These are phyloP conservation scores for Cyclotella cryptica DNA, from an alignment of 108 stramenopile genomes.

Conservation along the genomic window DNA sequence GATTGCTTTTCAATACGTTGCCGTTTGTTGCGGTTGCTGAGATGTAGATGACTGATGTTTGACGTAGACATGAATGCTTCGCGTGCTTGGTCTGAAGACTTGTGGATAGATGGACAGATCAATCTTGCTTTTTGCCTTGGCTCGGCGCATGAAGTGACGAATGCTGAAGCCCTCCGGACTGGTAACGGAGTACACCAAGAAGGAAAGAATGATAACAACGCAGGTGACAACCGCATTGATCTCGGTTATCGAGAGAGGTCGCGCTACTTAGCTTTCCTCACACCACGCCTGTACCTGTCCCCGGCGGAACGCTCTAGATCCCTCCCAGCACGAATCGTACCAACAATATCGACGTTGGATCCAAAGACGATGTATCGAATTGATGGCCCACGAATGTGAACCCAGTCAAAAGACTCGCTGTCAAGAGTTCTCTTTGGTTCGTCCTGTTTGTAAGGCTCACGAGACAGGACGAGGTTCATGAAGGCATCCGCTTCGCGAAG, in stretches of 20 bases:
- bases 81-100: not conserved
- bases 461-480: conserved; percentile 74
- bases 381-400: conserved; percentile 72
- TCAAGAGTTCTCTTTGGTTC: not conserved
- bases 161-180: too few relatives aligned
- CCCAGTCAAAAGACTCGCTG: conserved; percentile 24
- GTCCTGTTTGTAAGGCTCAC: not conserved
- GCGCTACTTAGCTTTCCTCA: conserved; percentile 49
- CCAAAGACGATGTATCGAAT: conserved; percentile 87
- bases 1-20: not conserved
- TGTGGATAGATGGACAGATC: not conserved
- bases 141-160: too few relatives aligned
- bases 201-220: too few relatives aligned
- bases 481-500: conserved; percentile 63
- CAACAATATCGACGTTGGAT: conserved; percentile 60
- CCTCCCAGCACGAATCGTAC: conserved; percentile 48
- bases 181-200: too few relatives aligned
- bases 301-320: conserved; percentile 69
- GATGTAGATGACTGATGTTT: not conserved
- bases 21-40: not conserved
- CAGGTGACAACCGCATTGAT: too few relatives aligned
- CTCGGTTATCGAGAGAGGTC: too few relatives aligned
- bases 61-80: not conserved
- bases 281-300: conserved; percentile 69
- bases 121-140: too few relatives aligned